Evolutionary conservation across 1,284 basidiomycete species (phyloP), one percentile per base, ranked within the genome.

Genomic region (Ustilago shanxiensis): DNA sequence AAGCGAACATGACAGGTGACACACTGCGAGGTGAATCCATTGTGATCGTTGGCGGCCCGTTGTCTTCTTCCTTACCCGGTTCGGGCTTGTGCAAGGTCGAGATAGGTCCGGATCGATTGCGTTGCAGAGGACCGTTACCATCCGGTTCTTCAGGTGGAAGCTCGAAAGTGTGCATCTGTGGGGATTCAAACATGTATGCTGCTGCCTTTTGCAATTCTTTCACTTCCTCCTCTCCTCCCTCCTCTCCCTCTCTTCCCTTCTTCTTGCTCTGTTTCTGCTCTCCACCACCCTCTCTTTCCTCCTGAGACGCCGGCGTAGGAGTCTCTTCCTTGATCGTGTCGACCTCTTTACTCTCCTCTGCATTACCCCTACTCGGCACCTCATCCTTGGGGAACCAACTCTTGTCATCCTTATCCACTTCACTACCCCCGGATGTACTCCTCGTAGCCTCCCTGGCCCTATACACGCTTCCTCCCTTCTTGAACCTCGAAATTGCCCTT

Each of bases 401-500:
- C n/a, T 26, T 39, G n/a, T 75, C 72, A 26, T 39, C 44, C 20
- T 53, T 53, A 20, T 70, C 72, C 16, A 31, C 44, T n/a, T 50
- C 52, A 35, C 66, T 72, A 13, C 52, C 65, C 9, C 57, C 61
- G 3, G 67, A 71, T 2, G 67, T 56, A 14, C 64, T 67, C 11
- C 63, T 57, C 5, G 71, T 56, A 1, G 70, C 66, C 24, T 69
- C 64, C 18, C 64, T 54, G 26, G 63, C 71, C 20, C 71, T 57
- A 11, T 55, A 20, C 49, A 77, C 51, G 14, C 66, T 70, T 2
- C 63, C 75, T 26, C 66, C 75, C 51, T 68, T 77, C 63, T 84
- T 85, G 78, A 86, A 85, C 26, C 80, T 79, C 14, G 79, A 79
- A 9, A 86, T 77, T n/a, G 84, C 84, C 47, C 81, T 74, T 7